Percentiles rank a stretch among this genome's conserved stretches.
These are phyloP conservation scores for Suillus weaverae DNA, from an alignment of 768 basidiomycete genomes.

Conservation along the genomic window DNA sequence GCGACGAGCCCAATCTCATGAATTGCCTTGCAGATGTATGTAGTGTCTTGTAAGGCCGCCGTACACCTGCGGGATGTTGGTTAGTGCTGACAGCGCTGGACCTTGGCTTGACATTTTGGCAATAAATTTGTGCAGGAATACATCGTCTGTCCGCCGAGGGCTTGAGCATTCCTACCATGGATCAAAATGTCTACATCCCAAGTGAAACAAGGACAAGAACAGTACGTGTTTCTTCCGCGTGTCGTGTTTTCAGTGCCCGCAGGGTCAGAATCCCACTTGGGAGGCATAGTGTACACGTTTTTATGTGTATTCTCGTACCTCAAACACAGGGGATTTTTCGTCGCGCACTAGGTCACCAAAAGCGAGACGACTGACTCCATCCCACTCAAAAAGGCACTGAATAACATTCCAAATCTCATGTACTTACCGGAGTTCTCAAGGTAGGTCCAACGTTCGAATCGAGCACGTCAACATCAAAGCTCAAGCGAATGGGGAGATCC, in stretches of 20 bases:
- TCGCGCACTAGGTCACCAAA: neutral
- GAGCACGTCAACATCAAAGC: conserved; percentile 93
- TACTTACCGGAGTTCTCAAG: conserved; percentile 78
- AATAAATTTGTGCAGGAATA: neutral
- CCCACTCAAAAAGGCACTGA: neutral
- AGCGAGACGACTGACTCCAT: neutral
- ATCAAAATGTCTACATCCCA: neutral
- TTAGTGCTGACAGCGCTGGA: neutral
- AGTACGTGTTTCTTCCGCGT: too few species aligned
- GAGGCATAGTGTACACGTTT: too few species aligned
- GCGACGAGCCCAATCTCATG: conserved; percentile 92
- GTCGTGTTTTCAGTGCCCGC: neutral
- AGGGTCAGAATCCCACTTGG: neutral
- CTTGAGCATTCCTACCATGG: neutral
- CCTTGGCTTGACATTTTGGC: conserved; percentile 5
- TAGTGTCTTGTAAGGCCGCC: conserved; percentile 96
- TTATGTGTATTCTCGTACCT: too few species aligned
- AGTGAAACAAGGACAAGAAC: too few species aligned
- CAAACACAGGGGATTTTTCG: neutral
- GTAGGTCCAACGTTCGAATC: conserved; percentile 66
- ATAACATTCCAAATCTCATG: too few species aligned
- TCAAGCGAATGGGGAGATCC: conserved; percentile 84
- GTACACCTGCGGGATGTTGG: conserved; percentile 54
- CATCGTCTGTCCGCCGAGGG: neutral
- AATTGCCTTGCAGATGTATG: conserved; percentile 79